A percentile compares a stretch with the other conserved stretches of the same genome.
These are phyloP conservation scores for Hortaea sp. DNA, from an alignment of 2,329 filamentous ascomycete genomes.

Conservation along the genomic window DNA sequence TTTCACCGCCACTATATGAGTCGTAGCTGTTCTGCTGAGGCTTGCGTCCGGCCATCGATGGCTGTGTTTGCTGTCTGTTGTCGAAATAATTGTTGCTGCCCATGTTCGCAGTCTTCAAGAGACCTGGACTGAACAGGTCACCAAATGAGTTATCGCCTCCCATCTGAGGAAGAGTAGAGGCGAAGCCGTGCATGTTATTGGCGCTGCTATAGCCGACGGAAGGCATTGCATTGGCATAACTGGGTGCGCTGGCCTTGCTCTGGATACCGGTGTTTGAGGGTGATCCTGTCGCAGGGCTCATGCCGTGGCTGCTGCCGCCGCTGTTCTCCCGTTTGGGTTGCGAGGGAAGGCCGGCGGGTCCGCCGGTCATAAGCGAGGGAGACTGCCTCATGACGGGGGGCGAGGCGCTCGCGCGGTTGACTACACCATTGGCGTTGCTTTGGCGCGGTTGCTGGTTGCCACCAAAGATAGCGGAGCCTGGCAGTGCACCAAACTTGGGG, in stretches of 20 bases:
- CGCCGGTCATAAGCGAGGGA: constrained; percentile 2
- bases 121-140: constrained; percentile 51
- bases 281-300: constrained; percentile 14
- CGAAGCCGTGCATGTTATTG: constrained; percentile 26
- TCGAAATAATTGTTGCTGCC: constrained; percentile 24
- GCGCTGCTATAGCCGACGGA: constrained; percentile 23
- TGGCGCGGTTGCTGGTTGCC: constrained; percentile 11
- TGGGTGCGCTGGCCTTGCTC: constrained; percentile 16
- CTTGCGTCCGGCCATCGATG: constrained; percentile 6
- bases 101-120: constrained; percentile 36
- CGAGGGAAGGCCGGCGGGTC: not conserved
- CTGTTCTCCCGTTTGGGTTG: constrained; percentile 13
- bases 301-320: constrained; percentile 19
- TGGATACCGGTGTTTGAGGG: constrained; percentile 10
- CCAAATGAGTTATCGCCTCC: constrained; percentile 32
- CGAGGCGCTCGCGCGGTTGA: constrained; percentile 18
- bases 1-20: constrained; percentile 31
- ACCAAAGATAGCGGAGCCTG: constrained; percentile 41
- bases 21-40: constrained; percentile 7
- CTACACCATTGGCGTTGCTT: constrained; percentile 26
- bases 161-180: constrained; percentile 27
- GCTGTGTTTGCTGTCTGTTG: constrained; percentile 8
- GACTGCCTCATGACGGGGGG: constrained; percentile 16
- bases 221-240: constrained; percentile 8
- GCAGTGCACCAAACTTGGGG: constrained; percentile 76